Conservation (phyloP, 2,329 filamentous ascomycete genomes). For the Fonsecaea pugnacius region DNA sequence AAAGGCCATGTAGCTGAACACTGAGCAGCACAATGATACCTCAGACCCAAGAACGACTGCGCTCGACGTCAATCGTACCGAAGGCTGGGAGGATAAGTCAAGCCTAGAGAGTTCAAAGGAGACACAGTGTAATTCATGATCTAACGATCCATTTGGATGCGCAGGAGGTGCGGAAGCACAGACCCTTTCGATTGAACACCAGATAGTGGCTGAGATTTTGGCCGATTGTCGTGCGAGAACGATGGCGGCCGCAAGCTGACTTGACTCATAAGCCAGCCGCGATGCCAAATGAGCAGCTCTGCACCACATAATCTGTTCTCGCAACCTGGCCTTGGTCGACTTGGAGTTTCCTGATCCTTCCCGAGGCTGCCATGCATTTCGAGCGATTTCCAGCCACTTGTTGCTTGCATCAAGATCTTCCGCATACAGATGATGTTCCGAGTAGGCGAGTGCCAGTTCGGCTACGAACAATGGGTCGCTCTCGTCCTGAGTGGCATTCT, state of each 20-base stretch:
- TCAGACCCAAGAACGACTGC: slow-evolving; percentile 79
- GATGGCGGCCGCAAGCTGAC: slow-evolving; percentile 26
- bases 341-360: background rate
- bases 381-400: slow-evolving; percentile 41
- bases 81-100: slow-evolving; percentile 41
- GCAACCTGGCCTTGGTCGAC: slow-evolving; percentile 22
- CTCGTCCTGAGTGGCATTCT: slow-evolving; percentile 52
- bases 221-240: slow-evolving; percentile 34
- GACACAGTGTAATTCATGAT: slow-evolving; percentile 44
- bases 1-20: slow-evolving; percentile 73
- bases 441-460: slow-evolving; percentile 70
- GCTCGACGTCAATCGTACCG: slow-evolving; percentile 41
- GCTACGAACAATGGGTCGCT: slow-evolving; percentile 53
- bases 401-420: slow-evolving; percentile 67
- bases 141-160: slow-evolving; percentile 5
- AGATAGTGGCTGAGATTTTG: slow-evolving; percentile 33
- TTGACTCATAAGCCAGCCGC: slow-evolving; percentile 23
- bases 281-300: slow-evolving; percentile 32
- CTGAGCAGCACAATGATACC: slow-evolving; percentile 72
- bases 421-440: slow-evolving; percentile 73
- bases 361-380: slow-evolving; percentile 41
- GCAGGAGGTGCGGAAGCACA: slow-evolving; percentile 37
- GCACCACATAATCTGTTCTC: slow-evolving; percentile 24
- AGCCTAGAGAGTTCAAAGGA: slow-evolving; percentile 47
- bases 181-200: slow-evolving; percentile 39